Evolutionary conservation across 1,284 basidiomycete species (phyloP).

Genomic region (Microbotryum silenes-acaulis): DNA sequence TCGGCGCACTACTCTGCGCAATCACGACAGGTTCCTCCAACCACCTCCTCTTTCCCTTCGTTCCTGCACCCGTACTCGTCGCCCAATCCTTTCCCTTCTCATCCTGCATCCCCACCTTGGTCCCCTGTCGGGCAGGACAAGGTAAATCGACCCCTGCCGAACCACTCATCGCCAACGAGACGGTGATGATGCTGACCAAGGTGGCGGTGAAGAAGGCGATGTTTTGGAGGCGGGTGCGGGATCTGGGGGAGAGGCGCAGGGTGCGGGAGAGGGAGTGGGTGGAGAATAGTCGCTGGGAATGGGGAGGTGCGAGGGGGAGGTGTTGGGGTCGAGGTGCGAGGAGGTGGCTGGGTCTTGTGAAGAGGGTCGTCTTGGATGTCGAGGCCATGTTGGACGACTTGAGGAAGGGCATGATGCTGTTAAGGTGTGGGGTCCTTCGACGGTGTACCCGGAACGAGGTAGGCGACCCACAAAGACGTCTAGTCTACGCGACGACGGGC

Average conservation of each 20-base stretch:
- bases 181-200: slow-evolving; percentile 36
- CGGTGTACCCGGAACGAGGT: too few species aligned
- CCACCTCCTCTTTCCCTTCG: slow-evolving; percentile 1
- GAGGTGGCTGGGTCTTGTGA: too few species aligned
- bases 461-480: too few species aligned
- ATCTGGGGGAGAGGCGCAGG: slow-evolving; percentile 36
- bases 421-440: too few species aligned
- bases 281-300: too few species aligned
- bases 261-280: too few species aligned
- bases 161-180: slow-evolving; percentile 15
- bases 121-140: neutral
- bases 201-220: slow-evolving; percentile 35
- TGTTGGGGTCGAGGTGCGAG: neutral
- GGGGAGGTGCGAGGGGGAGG: slow-evolving; percentile 7
- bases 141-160: slow-evolving; percentile 2
- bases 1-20: neutral
- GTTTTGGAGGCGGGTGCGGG: slow-evolving; percentile 33
- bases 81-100: neutral
- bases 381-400: too few species aligned
- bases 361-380: too few species aligned
- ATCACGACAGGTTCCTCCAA: slow-evolving; percentile 2
- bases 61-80: neutral
- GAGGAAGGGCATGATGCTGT: too few species aligned
- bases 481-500: too few species aligned
- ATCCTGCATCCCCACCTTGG: neutral